A percentile compares a stretch with the other conserved stretches of the same genome.
phyloP scores from a whole-genome alignment of 192 early-diverging fungal species.

The Coemansia sp. region DNA sequence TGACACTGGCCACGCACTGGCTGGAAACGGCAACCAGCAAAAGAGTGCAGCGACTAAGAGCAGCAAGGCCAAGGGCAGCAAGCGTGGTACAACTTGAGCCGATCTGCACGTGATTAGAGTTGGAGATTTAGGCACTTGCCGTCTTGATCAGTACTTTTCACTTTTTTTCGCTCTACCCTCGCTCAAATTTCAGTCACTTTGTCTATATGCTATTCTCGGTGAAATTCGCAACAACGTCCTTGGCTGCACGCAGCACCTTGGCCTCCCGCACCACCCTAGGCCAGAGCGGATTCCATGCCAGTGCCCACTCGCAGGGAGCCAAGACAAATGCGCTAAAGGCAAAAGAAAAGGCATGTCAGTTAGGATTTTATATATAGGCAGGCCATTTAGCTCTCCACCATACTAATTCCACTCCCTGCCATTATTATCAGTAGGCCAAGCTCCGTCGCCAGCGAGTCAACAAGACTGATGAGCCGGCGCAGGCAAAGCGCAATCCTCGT shows the following conservation, averaged over 20 bases:
- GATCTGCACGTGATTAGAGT: neutral
- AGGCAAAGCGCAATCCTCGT: conserved; percentile 37
- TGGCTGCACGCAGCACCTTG: neutral
- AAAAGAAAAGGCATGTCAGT: conserved; percentile 35
- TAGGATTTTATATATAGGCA: neutral
- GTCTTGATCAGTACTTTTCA: neutral
- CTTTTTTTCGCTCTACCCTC: neutral
- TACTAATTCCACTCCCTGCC: neutral
- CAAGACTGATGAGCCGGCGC: conserved; percentile 43
- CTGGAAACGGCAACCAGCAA: conserved; percentile 10
- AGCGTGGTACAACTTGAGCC: neutral
- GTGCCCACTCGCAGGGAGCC: neutral
- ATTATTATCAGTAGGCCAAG: conserved; percentile 22
- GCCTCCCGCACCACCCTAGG: neutral
- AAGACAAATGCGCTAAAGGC: conserved; percentile 35
- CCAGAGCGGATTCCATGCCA: neutral
- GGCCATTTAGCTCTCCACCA: neutral
- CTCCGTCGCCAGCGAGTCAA: conserved; percentile 45
- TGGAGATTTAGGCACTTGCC: neutral
- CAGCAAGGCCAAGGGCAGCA: neutral
- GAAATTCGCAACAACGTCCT: neutral
- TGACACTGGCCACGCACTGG: conserved; percentile 80
- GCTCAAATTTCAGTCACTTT: neutral
- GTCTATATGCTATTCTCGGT: neutral
- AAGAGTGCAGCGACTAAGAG: neutral